Evolutionary conservation across 441 rosid species (phyloP).

Genomic region (Pelargonium citronellum): DNA sequence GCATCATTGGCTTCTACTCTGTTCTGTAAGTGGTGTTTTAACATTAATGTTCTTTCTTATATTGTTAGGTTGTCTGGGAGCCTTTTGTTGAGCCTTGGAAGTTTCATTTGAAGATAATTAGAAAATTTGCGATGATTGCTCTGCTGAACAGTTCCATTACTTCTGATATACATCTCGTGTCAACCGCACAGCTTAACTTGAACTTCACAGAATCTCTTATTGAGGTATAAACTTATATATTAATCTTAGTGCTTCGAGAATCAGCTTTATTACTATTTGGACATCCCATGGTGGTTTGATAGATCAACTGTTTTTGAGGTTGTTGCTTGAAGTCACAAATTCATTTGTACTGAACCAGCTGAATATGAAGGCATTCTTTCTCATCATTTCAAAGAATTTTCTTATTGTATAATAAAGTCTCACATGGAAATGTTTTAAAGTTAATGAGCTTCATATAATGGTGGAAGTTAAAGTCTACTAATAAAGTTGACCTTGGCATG

Average conservation of each 20-base stretch:
- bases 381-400: not conserved
- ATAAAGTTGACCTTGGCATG: too few species aligned
- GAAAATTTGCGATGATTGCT: constrained; percentile 48
- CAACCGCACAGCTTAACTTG: constrained; percentile 64
- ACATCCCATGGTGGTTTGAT: constrained; percentile 1
- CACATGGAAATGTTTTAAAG: too few species aligned
- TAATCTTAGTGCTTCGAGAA: constrained; percentile 13
- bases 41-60: constrained; percentile 20
- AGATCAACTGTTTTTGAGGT: not conserved
- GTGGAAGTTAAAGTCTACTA: too few species aligned
- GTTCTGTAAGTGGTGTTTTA: constrained; percentile 16
- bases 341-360: not conserved
- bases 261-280: constrained; percentile 2
- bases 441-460: too few species aligned
- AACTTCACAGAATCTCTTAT: constrained; percentile 72
- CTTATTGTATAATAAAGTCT: too few species aligned
- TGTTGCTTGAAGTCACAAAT: constrained; percentile 5
- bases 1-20: constrained; percentile 14
- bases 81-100: constrained; percentile 91
- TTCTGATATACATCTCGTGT: constrained; percentile 57
- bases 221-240: constrained; percentile 50
- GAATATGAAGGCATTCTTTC: not conserved
- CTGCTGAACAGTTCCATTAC: constrained; percentile 45
- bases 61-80: constrained; percentile 77
- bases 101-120: constrained; percentile 47